Conservation (phyloP, 179 eudicot species). For the Camellia oleifera region DNA sequence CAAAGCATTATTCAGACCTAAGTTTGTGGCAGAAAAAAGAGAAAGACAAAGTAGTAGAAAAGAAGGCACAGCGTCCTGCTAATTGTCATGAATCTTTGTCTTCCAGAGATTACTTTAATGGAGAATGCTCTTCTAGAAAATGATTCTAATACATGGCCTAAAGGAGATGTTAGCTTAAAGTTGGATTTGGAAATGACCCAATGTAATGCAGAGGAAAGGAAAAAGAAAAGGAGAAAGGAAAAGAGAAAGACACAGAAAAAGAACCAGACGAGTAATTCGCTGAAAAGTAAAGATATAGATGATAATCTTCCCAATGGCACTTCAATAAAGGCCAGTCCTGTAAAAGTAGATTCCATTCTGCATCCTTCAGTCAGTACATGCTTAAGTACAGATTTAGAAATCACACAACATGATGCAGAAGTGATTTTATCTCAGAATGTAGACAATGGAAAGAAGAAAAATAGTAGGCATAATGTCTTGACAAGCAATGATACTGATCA, state of each 20-base stretch:
- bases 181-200: conserved; percentile 3
- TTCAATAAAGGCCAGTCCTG: background rate
- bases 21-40: background rate
- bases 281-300: background rate
- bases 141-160: background rate
- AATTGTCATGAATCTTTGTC: background rate
- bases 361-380: background rate
- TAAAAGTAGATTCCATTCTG: background rate
- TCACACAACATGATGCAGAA: background rate
- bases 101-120: background rate
- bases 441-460: background rate
- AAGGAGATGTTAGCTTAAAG: background rate
- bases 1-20: background rate
- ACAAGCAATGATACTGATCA: background rate
- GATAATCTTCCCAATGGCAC: background rate
- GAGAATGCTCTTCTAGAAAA: background rate
- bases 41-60: background rate
- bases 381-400: background rate
- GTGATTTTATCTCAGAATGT: background rate
- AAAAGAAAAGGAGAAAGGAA: background rate
- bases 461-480: background rate
- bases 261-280: background rate
- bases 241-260: background rate
- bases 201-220: background rate
- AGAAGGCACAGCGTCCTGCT: background rate